A percentile compares a stretch with the other conserved stretches of the same genome.
Evolutionary conservation across 2,329 filamentous ascomycete species (phyloP).

Genomic region (Pestalotiopsis sp.): DNA sequence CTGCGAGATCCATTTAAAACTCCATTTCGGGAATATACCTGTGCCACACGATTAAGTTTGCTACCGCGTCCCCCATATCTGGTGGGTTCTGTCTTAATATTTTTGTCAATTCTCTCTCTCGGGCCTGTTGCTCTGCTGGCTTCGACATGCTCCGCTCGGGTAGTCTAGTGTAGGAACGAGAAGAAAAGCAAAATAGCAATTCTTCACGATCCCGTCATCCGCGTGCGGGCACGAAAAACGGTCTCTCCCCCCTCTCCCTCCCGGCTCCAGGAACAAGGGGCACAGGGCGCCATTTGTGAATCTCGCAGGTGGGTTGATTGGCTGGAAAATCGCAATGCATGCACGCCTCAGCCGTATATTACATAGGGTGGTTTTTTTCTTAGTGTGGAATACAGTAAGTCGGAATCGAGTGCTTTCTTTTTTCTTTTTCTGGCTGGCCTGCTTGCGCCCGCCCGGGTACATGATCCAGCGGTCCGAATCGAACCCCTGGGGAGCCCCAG

Average conservation of each 20-base stretch:
- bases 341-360: conserved; percentile 1
- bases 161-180: no score
- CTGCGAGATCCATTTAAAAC: no score
- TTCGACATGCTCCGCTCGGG: no score
- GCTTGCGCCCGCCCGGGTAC: neutral
- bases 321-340: neutral
- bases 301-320: neutral
- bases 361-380: neutral
- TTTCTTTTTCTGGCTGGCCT: neutral
- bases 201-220: no score
- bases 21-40: no score
- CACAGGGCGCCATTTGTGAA: neutral
- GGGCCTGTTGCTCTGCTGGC: no score
- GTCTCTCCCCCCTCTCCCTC: neutral
- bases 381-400: neutral
- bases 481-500: neutral
- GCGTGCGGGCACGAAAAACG: neutral
- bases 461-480: conserved; percentile 1
- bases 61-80: no score
- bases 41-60: no score
- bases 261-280: no score
- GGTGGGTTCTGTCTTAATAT: no score
- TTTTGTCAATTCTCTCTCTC: no score
- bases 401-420: neutral
- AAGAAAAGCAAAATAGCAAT: no score